Conservation (phyloP, 2,329 filamentous ascomycete genomes). For the Biscogniauxia mediterranea region DNA sequence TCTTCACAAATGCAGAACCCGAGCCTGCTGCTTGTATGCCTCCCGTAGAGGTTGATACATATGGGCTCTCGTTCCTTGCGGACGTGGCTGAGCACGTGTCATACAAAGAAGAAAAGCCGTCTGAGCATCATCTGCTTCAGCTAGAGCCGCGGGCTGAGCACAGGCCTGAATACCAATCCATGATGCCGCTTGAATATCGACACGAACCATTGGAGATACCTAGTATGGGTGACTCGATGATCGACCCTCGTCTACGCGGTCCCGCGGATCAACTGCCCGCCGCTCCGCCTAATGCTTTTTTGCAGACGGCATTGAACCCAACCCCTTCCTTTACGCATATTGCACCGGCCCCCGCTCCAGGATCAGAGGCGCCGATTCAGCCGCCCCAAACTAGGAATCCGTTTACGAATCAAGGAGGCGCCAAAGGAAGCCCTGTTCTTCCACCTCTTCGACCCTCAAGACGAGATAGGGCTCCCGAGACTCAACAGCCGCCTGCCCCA, state of each 20-base stretch:
- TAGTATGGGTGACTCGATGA: slow-evolving; percentile 23
- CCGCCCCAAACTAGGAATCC: slow-evolving; percentile 29
- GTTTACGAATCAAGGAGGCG: slow-evolving; percentile 30
- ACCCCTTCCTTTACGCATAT: slow-evolving; percentile 28
- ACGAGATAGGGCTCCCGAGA: slow-evolving; percentile 25
- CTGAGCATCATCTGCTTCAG: slow-evolving; percentile 4
- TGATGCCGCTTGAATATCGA: slow-evolving; percentile 10
- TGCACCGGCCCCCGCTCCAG: slow-evolving; percentile 27
- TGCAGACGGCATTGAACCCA: slow-evolving; percentile 39
- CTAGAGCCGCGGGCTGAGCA: slow-evolving; percentile 1
- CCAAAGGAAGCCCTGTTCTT: slow-evolving; percentile 34
- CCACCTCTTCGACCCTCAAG: slow-evolving; percentile 35
- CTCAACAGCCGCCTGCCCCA: slow-evolving; percentile 19
- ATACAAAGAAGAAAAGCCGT: slow-evolving; percentile 12
- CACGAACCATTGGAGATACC: slow-evolving; percentile 11
- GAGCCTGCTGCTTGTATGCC: slow-evolving; percentile 21
- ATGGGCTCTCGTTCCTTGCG: slow-evolving; percentile 32
- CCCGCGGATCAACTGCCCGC: slow-evolving; percentile 17
- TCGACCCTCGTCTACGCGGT: slow-evolving; percentile 29
- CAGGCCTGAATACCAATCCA: slow-evolving; percentile 11
- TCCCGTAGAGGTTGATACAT: slow-evolving; percentile 22
- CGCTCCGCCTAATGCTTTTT: slow-evolving; percentile 31
- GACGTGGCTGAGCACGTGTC: slow-evolving; percentile 27
- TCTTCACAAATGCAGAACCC: slow-evolving; percentile 37
- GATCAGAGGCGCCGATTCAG: slow-evolving; percentile 18